A percentile compares a stretch with the other conserved stretches of the same genome.
Evolutionary conservation across 108 stramenopile genomes (phyloP).

Genomic region (Pseudonitzschia multistriata): DNA sequence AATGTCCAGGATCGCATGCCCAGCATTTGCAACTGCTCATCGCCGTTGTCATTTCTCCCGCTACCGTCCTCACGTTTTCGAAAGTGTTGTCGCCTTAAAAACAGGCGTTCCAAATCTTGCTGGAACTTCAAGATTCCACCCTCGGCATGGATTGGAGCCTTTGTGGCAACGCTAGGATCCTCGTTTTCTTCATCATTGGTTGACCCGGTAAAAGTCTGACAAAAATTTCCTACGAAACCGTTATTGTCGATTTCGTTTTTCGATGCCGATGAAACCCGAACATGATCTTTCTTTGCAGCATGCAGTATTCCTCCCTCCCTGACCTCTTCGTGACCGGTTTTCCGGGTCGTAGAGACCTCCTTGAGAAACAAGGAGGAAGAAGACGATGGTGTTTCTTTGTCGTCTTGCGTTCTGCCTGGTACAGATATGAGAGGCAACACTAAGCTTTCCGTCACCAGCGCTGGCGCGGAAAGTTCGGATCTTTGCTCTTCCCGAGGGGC

Average conservation of each 20-base stretch:
- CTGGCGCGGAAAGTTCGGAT: neutral
- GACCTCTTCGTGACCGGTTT: neutral
- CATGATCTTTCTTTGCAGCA: too few species aligned
- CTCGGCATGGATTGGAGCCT: neutral
- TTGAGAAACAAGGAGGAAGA: neutral
- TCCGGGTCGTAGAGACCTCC: constrained; percentile 2
- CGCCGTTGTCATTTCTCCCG: neutral
- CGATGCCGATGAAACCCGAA: too few species aligned
- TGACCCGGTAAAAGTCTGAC: too few species aligned
- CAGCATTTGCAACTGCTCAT: neutral
- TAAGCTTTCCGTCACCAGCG: neutral
- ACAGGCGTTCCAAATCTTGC: constrained; percentile 1
- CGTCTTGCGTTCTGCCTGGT: neutral
- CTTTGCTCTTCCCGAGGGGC: neutral
- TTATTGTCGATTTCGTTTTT: too few species aligned
- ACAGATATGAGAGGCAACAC: neutral
- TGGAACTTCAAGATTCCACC: neutral
- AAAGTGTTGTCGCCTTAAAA: neutral
- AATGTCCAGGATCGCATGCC: neutral
- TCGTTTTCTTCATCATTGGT: neutral
- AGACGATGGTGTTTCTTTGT: neutral
- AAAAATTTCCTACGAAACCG: too few species aligned
- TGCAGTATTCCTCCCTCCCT: neutral
- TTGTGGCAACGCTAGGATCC: neutral
- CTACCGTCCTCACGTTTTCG: neutral